Conservation (phyloP, 345 rosid genomes). For the Ceriops tagal region DNA sequence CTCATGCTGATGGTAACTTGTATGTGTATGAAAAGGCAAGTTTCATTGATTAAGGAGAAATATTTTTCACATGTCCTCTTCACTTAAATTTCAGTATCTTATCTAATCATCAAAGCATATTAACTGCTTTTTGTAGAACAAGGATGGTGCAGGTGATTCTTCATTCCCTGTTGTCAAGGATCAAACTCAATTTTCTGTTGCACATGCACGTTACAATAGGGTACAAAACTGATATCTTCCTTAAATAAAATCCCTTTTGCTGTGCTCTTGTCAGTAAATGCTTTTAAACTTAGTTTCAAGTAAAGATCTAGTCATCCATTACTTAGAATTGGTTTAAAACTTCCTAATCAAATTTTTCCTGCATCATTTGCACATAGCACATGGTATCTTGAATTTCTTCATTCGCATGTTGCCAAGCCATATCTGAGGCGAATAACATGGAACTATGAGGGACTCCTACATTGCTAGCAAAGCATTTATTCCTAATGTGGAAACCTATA, state of each 20-base stretch:
- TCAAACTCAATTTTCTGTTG: constrained; percentile 75
- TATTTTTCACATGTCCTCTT: constrained; percentile 7
- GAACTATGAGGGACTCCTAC: neutral
- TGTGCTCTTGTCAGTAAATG: constrained; percentile 3
- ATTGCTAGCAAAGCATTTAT: neutral
- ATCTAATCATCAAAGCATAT: constrained; percentile 12
- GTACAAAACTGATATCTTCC: constrained; percentile 34
- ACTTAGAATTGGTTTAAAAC: neutral
- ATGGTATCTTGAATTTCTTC: neutral
- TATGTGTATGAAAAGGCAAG: constrained; percentile 97
- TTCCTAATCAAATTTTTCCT: neutral
- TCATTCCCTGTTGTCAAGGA: constrained; percentile 91
- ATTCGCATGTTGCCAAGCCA: neutral
- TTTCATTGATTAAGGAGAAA: constrained; percentile 17
- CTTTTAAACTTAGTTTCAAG: constrained; percentile 7
- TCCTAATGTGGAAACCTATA: neutral
- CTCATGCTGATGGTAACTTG: constrained; percentile 96
- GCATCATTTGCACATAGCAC: neutral
- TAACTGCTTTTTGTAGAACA: constrained; percentile 47
- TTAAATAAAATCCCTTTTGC: neutral
- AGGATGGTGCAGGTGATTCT: constrained; percentile 91
- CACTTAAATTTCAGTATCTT: constrained; percentile 10
- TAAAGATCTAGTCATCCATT: neutral
- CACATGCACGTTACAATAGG: constrained; percentile 92
- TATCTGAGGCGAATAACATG: neutral